Evolutionary conservation across 345 rosid species (phyloP).

Genomic region (Ricinus communis): DNA sequence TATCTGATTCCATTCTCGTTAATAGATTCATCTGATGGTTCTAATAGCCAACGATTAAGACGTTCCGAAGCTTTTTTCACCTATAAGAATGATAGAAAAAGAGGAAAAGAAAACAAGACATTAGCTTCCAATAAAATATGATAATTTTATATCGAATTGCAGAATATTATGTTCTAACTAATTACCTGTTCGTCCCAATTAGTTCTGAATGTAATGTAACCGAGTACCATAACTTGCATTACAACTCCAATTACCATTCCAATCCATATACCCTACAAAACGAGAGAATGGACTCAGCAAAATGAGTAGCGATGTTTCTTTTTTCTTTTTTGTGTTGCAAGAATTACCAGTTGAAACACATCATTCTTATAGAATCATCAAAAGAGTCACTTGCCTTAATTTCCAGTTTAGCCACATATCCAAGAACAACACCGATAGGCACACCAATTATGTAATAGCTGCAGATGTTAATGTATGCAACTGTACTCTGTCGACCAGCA

Average conservation of each 20-base stretch:
- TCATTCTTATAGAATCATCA: too few species aligned
- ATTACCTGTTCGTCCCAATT: constrained; percentile 24
- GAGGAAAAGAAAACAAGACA: neutral
- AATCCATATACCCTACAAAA: constrained; percentile 36
- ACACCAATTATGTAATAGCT: constrained; percentile 64
- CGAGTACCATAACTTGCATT: constrained; percentile 14
- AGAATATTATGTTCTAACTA: too few species aligned
- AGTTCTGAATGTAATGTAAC: constrained; percentile 23
- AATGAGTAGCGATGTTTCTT: too few species aligned
- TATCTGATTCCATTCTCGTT: neutral
- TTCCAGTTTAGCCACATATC: constrained; percentile 48
- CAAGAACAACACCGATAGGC: constrained; percentile 61
- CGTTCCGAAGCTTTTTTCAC: constrained; percentile 8
- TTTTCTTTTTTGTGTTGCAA: too few species aligned
- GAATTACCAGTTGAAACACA: too few species aligned
- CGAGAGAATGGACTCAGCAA: too few species aligned
- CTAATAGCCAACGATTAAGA: neutral
- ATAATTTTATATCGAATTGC: too few species aligned
- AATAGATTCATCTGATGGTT: neutral
- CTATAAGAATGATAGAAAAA: neutral
- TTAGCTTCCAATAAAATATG: too few species aligned
- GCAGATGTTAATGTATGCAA: constrained; percentile 54
- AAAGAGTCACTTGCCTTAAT: constrained; percentile 36
- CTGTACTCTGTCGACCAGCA: constrained; percentile 65
- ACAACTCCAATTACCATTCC: constrained; percentile 31